phyloP scores from a whole-genome alignment of 1,139 yeast genomes.

The Geotrichum carabidarum region DNA sequence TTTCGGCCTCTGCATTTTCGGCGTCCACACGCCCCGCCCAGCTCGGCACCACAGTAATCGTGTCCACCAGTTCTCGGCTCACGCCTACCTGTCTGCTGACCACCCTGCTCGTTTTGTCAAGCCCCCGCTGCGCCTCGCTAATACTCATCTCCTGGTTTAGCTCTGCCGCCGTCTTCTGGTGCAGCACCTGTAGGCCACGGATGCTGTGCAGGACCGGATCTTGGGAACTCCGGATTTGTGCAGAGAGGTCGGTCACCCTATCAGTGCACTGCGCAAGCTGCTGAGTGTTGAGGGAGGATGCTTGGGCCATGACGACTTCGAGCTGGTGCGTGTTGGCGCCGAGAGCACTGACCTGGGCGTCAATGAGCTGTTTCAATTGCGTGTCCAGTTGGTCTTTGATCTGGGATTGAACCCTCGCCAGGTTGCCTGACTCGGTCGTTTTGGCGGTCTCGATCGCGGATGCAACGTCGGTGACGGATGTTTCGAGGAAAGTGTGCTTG shows the following conservation, averaged over 20 bases:
- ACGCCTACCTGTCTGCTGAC: neutral
- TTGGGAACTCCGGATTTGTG: neutral
- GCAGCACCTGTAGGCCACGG: neutral
- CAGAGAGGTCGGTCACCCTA: neutral
- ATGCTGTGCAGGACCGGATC: neutral
- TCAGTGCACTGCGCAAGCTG: neutral
- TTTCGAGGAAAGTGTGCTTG: neutral
- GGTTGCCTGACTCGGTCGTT: neutral
- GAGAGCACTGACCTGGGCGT: neutral
- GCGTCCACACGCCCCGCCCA: too few relatives aligned
- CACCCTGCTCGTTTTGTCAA: neutral
- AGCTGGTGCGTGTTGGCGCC: neutral
- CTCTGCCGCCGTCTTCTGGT: neutral
- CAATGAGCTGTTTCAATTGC: neutral
- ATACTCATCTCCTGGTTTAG: neutral
- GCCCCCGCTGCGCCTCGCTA: neutral
- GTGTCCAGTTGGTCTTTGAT: neutral
- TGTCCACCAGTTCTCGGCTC: neutral
- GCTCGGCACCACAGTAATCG: neutral
- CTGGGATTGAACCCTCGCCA: neutral
- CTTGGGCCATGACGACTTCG: neutral
- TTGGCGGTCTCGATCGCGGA: neutral
- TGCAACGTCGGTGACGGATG: neutral
- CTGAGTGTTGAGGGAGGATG: neutral
- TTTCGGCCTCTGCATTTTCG: too few relatives aligned